Base-by-base conservation (phyloP, 371 early-diverging fungal species). In the Mucor sp. region DNA sequence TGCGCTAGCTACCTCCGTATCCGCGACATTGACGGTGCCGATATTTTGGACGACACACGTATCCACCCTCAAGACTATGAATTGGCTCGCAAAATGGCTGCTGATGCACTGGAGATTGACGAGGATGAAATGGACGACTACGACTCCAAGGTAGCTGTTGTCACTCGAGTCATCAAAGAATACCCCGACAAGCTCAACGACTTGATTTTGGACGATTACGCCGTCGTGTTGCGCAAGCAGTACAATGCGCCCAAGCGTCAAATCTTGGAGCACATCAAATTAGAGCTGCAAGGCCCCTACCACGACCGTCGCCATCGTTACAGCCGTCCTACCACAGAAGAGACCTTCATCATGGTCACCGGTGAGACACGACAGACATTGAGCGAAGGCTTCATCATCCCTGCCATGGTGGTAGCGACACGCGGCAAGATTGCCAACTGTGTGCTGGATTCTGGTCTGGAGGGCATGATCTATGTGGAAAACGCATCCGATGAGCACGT, bases 11-110 rank as follows among this genome's bases (percentile, higher is more conserved):
- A 96, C 79, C 72, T 99, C 33, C 92, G 94, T 56, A 90, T 99
- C 60, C 82, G 81, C 19, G 79, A 84, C 66, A 67, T 78, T 33
- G 82, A 86, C 37, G 77, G 85, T 15, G 80, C 77, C 6, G 85
- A 88, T 72, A 95, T 97, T 60, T 83, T 99, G 43, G 99, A 99
- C 74, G 91, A 91, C 67, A 99, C 97, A 25, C 90, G 98, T 32
- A 94, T 99, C 47, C 98, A 97, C 74, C 97, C 96, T 9, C 93
- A 95, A 75, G 94, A 98, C 75, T 99, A 99, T 69, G 91, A 91
- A 25, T 79, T 97, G 41, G 98, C 98, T 1, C 87, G 98, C 32
- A 97, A 99, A 76, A 97, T 98, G 97, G 98, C 96, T 4, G 93
- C 94, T 9, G 98, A 97, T 75, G 98, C 99, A 0, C 79, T 97